Conservation (phyloP, 1,284 basidiomycete genomes). For the Trichosporon ovoides region DNA sequence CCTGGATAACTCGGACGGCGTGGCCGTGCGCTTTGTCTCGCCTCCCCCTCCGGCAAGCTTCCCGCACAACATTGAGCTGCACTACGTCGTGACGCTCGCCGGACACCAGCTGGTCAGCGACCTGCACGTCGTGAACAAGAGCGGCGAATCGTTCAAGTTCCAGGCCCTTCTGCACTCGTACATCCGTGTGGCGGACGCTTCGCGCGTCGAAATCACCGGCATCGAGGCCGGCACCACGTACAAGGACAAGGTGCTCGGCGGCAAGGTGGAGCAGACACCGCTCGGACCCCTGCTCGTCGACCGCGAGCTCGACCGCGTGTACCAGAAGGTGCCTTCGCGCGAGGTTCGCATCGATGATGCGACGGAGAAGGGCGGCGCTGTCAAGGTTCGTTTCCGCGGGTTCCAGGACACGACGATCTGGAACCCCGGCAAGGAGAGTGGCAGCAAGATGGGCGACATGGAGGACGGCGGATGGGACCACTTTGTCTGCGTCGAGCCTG, state of each 20-base stretch:
- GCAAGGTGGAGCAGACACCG: slow-evolving; percentile 24
- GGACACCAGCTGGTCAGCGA: slow-evolving; percentile 70
- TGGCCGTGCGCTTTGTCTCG: slow-evolving; percentile 66
- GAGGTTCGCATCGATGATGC: slow-evolving; percentile 39
- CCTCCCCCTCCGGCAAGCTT: slow-evolving; percentile 58
- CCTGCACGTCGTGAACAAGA: slow-evolving; percentile 67
- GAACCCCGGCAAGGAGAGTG: slow-evolving; percentile 70
- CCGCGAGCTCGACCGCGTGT: slow-evolving; percentile 40
- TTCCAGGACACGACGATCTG: slow-evolving; percentile 58
- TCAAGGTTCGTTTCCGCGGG: slow-evolving; percentile 58
- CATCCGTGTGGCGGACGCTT: slow-evolving; percentile 61
- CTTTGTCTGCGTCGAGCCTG: slow-evolving; percentile 81
- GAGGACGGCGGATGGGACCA: slow-evolving; percentile 76
- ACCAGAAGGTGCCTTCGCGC: slow-evolving; percentile 36
- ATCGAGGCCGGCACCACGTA: slow-evolving; percentile 57
- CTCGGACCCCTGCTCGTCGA: slow-evolving; percentile 38
- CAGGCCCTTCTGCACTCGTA: slow-evolving; percentile 85
- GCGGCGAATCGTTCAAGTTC: slow-evolving; percentile 58
- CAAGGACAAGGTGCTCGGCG: slow-evolving; percentile 61
- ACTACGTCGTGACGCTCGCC: slow-evolving; percentile 70
- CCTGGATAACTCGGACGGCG: slow-evolving; percentile 63
- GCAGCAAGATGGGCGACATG: slow-evolving; percentile 74
- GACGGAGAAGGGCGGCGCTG: slow-evolving; percentile 22
- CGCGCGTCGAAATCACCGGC: slow-evolving; percentile 35
- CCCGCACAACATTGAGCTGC: slow-evolving; percentile 61